Evolutionary conservation across 1,284 basidiomycete genomes (phyloP), one percentile per base, ranked within the genome.

Genomic region (Mycosarcoma maydis): DNA sequence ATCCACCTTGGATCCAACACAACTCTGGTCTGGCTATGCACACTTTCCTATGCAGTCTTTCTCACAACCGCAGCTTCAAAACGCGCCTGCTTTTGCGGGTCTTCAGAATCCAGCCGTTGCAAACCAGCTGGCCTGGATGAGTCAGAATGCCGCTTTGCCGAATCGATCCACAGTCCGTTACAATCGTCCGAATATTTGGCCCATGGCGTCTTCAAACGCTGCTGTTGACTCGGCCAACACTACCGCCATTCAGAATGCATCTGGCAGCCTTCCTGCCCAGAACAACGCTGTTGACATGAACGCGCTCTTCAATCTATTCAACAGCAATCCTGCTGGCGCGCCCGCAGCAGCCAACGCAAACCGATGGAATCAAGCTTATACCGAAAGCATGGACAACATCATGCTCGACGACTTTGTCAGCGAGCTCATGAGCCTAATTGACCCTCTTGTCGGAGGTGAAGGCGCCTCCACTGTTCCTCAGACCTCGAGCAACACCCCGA

Each of bases 371-470:
- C 55, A 64, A 17, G 49, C 43, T 6, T 60, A 70, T 22, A 19
- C 51, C 20, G 59, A 43, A 37, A 69, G 55, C 43, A 58, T 72
- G 50, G 69, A 72, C 43, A 56, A 62, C 36, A 43, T 72, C 44
- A 72, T 72, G 70, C 60, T 75, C 41, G 70, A 75, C 36, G 65
- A 64, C 45, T 75, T 75, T 52, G 65, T 75, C 43, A 65, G 52
- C 38, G 72, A 72, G 36, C 66, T 75, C 26, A 61, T 70, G 53
- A 65, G 50, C 37, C 44, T 75, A 14, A 71, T 66, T 2, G 64
- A 53, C 7, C 70, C 69, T 24, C 51, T 69, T 2, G 52, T 53
- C 1, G 57, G 59, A 16, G 42, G 40, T 32, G 55, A 62, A 9
- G 51, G 34, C 14, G 27, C 46, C 16, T 38, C 58, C 11, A 33